Evolutionary conservation across 75 land plant genomes (phyloP).

Genomic region (Pseudotsuga menziesii): DNA sequence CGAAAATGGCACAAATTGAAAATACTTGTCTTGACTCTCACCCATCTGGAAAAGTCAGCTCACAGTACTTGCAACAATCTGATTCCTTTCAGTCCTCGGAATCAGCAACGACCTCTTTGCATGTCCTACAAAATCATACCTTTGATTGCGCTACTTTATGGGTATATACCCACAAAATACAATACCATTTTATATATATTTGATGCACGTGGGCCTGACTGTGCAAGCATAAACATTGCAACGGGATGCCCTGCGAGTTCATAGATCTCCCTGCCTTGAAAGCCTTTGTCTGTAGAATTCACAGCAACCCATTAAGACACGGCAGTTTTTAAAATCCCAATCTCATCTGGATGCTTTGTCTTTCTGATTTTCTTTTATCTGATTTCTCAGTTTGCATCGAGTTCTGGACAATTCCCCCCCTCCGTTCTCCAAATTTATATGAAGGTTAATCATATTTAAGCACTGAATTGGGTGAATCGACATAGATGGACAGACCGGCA

Average conservation of each 20-base stretch:
- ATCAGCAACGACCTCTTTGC: too few relatives aligned
- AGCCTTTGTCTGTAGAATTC: neutral
- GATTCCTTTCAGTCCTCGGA: too few relatives aligned
- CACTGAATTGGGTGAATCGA: neutral
- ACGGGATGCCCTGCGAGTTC: slow-evolving; percentile 5
- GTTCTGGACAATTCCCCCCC: neutral
- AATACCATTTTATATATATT: neutral
- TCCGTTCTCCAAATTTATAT: too few relatives aligned
- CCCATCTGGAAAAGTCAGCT: too few relatives aligned
- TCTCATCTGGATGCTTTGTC: neutral
- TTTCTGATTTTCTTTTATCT: neutral
- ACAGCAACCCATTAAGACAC: neutral
- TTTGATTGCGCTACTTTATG: neutral
- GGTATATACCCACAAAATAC: neutral
- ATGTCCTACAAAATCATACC: too few relatives aligned
- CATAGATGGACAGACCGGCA: neutral
- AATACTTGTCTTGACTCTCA: too few relatives aligned
- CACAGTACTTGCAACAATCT: too few relatives aligned
- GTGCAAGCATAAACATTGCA: slow-evolving; percentile 1
- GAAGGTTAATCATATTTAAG: neutral
- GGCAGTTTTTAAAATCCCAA: neutral
- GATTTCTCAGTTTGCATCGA: neutral
- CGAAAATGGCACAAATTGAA: too few relatives aligned
- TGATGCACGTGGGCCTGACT: neutral
- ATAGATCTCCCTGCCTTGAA: neutral